Percentiles rank a stretch among this genome's conserved stretches.
Evolutionary conservation across 2,329 filamentous ascomycete genomes (phyloP).

Genomic region (Ampelomyces quisqualis): DNA sequence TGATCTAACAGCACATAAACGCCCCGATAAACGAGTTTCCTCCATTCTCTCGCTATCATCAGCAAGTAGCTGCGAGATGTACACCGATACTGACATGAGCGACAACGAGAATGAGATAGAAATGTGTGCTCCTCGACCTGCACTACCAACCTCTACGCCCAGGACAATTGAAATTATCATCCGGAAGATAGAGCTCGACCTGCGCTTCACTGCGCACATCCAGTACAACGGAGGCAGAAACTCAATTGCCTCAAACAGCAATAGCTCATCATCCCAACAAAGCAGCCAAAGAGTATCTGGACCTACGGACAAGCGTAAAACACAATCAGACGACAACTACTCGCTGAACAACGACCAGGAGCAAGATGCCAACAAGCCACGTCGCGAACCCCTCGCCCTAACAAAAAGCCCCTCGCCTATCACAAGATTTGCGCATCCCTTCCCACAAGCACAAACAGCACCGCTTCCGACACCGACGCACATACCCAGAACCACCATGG

Average conservation of each 20-base stretch:
- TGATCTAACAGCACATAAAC: slow-evolving; percentile 21
- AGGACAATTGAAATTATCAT: slow-evolving; percentile 33
- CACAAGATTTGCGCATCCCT: slow-evolving; percentile 44
- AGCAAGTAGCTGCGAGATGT: slow-evolving; percentile 33
- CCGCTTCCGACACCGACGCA: slow-evolving; percentile 39
- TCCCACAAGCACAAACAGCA: slow-evolving; percentile 45
- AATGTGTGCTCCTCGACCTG: neutral
- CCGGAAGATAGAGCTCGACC: slow-evolving; percentile 31
- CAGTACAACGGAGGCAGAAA: slow-evolving; percentile 21
- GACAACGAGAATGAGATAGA: slow-evolving; percentile 23
- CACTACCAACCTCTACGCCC: slow-evolving; percentile 19
- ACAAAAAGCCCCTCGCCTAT: slow-evolving; percentile 29
- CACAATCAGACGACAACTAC: slow-evolving; percentile 18
- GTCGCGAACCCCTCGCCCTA: slow-evolving; percentile 26
- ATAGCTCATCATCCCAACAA: slow-evolving; percentile 2
- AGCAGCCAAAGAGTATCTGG: slow-evolving; percentile 19
- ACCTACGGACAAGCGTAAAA: slow-evolving; percentile 26
- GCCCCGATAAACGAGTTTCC: slow-evolving; percentile 24
- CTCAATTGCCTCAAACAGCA: slow-evolving; percentile 4
- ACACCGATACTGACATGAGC: slow-evolving; percentile 29
- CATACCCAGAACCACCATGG: slow-evolving; percentile 45
- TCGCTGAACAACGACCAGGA: slow-evolving; percentile 26
- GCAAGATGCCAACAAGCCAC: slow-evolving; percentile 25
- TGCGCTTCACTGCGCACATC: slow-evolving; percentile 26
- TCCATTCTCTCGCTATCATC: slow-evolving; percentile 33